A percentile compares a stretch with the other conserved stretches of the same genome.
phyloP scores from a whole-genome alignment of 2,329 filamentous ascomycete genomes.

The Diplodia seriata region DNA sequence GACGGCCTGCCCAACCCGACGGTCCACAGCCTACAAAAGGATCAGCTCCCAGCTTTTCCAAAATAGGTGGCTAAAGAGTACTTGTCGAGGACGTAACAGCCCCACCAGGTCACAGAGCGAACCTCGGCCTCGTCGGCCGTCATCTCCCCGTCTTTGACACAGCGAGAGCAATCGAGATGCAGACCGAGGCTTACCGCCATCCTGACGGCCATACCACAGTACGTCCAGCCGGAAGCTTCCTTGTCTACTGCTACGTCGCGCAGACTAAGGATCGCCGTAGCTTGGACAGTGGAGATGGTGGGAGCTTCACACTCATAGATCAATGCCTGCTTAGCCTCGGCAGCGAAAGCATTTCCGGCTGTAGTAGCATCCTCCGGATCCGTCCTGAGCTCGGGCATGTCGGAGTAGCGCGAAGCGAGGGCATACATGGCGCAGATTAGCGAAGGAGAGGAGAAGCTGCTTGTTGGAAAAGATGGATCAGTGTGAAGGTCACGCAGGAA shows the following conservation, averaged over 20 bases:
- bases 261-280: neutral
- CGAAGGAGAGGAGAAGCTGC: neutral
- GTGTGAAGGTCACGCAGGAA: neutral
- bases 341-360: neutral
- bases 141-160: neutral
- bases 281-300: slow-evolving; percentile 10
- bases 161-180: slow-evolving; percentile 13
- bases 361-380: neutral
- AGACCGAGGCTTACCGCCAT: slow-evolving; percentile 15
- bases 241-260: neutral
- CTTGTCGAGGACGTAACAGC: slow-evolving; percentile 19
- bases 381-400: neutral
- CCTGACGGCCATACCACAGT: slow-evolving; percentile 3
- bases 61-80: neutral
- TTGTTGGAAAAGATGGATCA: neutral
- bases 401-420: slow-evolving; percentile 10
- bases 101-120: slow-evolving; percentile 18
- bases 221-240: slow-evolving; percentile 6
- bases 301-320: slow-evolving; percentile 7
- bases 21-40: neutral
- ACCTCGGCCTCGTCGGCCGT: slow-evolving; percentile 7
- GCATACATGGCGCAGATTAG: neutral
- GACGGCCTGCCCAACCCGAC: slow-evolving; percentile 12
- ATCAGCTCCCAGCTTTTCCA: neutral
- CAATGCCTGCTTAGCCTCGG: neutral